Evolutionary conservation across 2,329 filamentous ascomycete genomes (phyloP), one percentile per base, ranked within the genome.

Genomic region (Ophiosphaerella herpotricha): DNA sequence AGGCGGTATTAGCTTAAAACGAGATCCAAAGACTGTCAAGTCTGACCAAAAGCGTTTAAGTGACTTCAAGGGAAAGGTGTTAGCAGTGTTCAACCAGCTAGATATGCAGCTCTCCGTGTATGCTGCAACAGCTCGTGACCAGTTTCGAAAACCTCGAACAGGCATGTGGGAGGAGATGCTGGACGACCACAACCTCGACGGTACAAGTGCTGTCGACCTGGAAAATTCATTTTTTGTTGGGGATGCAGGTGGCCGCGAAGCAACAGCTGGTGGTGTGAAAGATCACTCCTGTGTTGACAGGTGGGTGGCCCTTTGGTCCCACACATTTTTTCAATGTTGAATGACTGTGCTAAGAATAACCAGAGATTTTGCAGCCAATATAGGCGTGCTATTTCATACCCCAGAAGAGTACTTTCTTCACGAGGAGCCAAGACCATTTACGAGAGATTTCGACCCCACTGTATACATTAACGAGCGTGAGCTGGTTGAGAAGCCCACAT

Each of bases 391-490:
- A 11, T 99, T 93, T 71, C 78, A 85, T 49, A 96, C 93, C 0
- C 94, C 94, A 0, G 94, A 99, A 67, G 92, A 97, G 71, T 96
- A 87, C 75, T 97, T 97, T 68, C 81, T 93, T 1, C 81, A 81
- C 1, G 83, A 90, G 60, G 66, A 81, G 21, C 78, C 88, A 1
- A 81, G 85, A 57, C 81, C 84, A 1, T 94, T 90, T 66, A 73
- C 74, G 8, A 81, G 89, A 47, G 77, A 83, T 0, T 95, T 97
- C 61, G 86, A 97, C 55, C 83, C 92, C 14, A 74, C 75, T 1
- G 70, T 77, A 3, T 66, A 60, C 39, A 45, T 67, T 13, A 45
- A 50, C 43, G 49, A 63, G 39, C 47, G 41, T 45, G 50, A 62
- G 39, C 47, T 45, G 55, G 55, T 54, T 60, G 53, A 50, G 45